Base-by-base conservation (phyloP, 192 early-diverging fungal species). In the Coemansia sp. region DNA sequence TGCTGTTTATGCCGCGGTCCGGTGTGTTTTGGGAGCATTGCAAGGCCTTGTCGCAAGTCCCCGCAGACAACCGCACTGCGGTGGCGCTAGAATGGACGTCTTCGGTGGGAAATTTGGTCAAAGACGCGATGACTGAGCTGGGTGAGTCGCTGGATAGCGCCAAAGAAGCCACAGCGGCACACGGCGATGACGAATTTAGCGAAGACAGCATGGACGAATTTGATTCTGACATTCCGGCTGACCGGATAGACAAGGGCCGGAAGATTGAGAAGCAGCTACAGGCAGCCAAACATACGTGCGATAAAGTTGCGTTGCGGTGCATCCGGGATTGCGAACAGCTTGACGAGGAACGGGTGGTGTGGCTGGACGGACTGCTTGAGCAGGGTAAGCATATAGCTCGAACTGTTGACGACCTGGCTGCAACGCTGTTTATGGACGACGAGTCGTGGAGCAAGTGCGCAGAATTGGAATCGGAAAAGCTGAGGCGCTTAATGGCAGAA, bases 1-100 rank as follows among this genome's bases (percentile, higher is more conserved):
- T 81, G 55, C n/a, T 63, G 1, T 81, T 66, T 38, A 75, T 56
- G 31, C 59, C 68, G 16, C 50, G 62, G 0, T 65, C 78, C 45
- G 78, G 78, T 7, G 65, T 81, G 17, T 75, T 75, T 53, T 81
- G 78, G 78, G 78, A 81, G 57, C 68, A 75, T 38, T 81, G 78
- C 55, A 75, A 75, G 50, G 62, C 59, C 14, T 59, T 81, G 55
- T 58, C 59, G 10, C 78, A 81, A 23, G 66, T 81, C 8, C 78
- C 78, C 0, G 71, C 49, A 0, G 72, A 81, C 45, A 81, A 81
- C 39, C 61, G 67, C 9, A 54, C 65, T 8, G 72, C 78, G 0
- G 78, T 69, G 0, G 58, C 60, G 4, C 10, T 45, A 37, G 25
- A 14, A 23, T 81, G 78, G 78, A 43, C 58, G 31, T n/a, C 14